Evolutionary conservation across 805 yeast species (phyloP).

Genomic region (Saccharomyces eubayanus): DNA sequence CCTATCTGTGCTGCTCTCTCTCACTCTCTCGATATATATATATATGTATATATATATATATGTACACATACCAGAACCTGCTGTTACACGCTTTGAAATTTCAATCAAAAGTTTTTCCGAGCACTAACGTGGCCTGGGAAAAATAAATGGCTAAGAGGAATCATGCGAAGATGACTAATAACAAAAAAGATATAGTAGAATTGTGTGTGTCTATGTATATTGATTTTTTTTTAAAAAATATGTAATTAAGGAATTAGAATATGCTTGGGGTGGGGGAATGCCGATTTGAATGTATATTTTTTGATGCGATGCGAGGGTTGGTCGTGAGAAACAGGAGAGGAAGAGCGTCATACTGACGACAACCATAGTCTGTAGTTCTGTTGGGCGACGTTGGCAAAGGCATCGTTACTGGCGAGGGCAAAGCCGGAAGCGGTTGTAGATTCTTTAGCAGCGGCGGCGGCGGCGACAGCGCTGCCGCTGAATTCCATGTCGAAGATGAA

Average conservation of each 20-base stretch:
- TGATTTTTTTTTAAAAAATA: neutral
- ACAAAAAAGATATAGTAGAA: neutral
- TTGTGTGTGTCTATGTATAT: neutral
- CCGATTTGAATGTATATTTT: neutral
- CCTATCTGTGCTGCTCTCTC: neutral
- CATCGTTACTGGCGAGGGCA: slow-evolving; percentile 4
- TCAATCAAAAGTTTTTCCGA: neutral
- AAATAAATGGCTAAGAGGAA: neutral
- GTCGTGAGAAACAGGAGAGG: neutral
- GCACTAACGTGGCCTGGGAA: neutral
- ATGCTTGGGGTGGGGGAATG: neutral
- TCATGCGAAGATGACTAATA: neutral
- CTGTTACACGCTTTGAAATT: neutral
- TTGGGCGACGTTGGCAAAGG: slow-evolving; percentile 21
- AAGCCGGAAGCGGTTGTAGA: neutral
- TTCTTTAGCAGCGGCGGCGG: neutral
- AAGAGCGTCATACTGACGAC: slow-evolving; percentile 10
- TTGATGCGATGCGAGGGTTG: neutral
- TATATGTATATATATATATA: neutral
- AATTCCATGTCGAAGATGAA: neutral
- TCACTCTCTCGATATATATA: no score
- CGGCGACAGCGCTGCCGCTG: neutral
- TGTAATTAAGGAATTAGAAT: neutral
- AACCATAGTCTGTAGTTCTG: slow-evolving; percentile 26
- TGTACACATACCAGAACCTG: neutral